Conservation (phyloP, 2,329 filamentous ascomycete species). For the Rutstroemia sp. region DNA sequence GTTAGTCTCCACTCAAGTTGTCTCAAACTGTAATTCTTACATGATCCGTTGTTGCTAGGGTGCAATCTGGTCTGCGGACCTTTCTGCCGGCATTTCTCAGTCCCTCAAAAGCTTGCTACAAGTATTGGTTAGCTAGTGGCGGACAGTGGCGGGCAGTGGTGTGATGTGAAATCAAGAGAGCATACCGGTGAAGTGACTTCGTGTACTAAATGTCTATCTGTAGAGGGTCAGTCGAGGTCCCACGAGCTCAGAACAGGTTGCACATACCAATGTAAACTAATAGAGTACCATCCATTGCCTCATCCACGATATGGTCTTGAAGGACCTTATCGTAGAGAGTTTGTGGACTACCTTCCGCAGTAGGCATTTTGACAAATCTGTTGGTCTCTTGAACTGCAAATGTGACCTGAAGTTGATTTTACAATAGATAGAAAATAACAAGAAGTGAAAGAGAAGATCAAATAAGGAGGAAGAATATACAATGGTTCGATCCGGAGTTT, state of each 20-base stretch:
- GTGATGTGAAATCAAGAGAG: slow-evolving; percentile 11
- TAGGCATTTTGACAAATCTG: slow-evolving; percentile 4
- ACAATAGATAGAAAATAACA: background rate
- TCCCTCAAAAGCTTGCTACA: slow-evolving; percentile 81
- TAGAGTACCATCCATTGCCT: slow-evolving; percentile 88
- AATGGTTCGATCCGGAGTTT: background rate
- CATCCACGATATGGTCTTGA: slow-evolving; percentile 86
- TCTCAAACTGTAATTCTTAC: background rate
- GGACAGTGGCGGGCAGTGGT: background rate
- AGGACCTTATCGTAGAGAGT: slow-evolving; percentile 99
- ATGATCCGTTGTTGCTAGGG: slow-evolving; percentile 92
- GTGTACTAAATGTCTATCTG: slow-evolving; percentile 92
- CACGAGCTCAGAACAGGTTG: too few species aligned
- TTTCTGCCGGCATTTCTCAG: slow-evolving; percentile 72
- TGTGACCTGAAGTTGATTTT: background rate
- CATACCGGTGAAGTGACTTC: slow-evolving; percentile 94
- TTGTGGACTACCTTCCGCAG: slow-evolving; percentile 10
- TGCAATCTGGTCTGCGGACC: slow-evolving; percentile 93
- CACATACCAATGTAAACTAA: slow-evolving; percentile 83
- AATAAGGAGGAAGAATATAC: background rate
- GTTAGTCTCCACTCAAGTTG: slow-evolving; percentile 14
- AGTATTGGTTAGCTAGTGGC: slow-evolving; percentile 7
- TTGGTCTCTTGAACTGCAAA: background rate
- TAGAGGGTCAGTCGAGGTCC: slow-evolving; percentile 13
- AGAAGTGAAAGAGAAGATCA: background rate